A percentile compares a stretch with the other conserved stretches of the same genome.
Conservation (phyloP, 2,329 filamentous ascomycete species). For the Dendryphion nanum region DNA sequence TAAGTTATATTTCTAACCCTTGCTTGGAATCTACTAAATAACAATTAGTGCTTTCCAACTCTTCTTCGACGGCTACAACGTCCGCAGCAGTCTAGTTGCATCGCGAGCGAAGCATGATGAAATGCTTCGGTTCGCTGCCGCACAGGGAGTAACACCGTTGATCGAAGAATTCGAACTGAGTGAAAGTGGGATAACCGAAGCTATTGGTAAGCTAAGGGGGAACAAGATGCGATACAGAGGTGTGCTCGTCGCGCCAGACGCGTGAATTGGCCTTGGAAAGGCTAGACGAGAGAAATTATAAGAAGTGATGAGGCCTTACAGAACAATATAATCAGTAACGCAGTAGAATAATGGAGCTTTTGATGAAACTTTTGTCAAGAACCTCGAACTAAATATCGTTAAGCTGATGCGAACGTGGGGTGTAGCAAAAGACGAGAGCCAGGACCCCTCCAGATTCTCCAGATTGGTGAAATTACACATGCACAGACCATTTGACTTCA, state of each 20-base stretch:
- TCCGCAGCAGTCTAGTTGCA: conserved; percentile 18
- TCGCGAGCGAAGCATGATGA: conserved; percentile 19
- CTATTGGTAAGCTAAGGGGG: conserved; percentile 13
- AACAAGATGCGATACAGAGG: conserved; percentile 21
- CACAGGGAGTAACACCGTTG: conserved; percentile 17
- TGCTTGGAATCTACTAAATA: neutral
- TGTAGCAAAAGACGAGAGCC: too few relatives aligned
- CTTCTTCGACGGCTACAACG: conserved; percentile 20
- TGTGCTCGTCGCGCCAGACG: conserved; percentile 14
- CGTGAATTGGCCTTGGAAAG: conserved; percentile 1
- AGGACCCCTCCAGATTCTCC: too few relatives aligned
- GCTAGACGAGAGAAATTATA: too few relatives aligned
- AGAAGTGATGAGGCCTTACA: too few relatives aligned
- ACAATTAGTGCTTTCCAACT: conserved; percentile 11
- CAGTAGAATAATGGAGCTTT: too few relatives aligned
- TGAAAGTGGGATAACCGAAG: conserved; percentile 16
- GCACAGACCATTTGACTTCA: too few relatives aligned
- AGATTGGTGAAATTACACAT: too few relatives aligned
- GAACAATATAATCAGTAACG: too few relatives aligned
- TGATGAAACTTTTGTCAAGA: too few relatives aligned
- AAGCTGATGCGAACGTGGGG: too few relatives aligned
- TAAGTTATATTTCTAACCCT: conserved; percentile 9
- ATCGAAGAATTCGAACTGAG: conserved; percentile 20
- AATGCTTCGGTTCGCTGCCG: conserved; percentile 19
- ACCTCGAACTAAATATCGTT: too few relatives aligned